Base-by-base conservation (phyloP, 495 filamentous ascomycete species). In the Platismatia glauca region DNA sequence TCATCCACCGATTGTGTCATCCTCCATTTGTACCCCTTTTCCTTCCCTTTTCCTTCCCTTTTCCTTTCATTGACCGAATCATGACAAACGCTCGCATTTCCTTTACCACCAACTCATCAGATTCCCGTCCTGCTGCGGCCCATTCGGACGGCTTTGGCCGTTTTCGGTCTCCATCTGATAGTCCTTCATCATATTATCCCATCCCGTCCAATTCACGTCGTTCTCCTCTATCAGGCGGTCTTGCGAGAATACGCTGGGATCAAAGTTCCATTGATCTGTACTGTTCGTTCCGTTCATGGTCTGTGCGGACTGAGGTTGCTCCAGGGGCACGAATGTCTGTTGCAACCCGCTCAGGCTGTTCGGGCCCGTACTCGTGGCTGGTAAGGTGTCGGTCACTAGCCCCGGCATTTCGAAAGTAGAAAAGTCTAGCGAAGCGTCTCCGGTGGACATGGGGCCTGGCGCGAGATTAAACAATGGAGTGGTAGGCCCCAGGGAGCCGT, bases 121-220 rank as follows among this genome's bases (percentile, higher is more conserved):
- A 7, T 53, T 62, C 22, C 58, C 62, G 9, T 63, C 66, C 59
- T 63, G 43, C 20, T 38, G 55, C 31, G 55, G 59, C 41, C 53
- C 53, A 37, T 38, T 43, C 44, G 38, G n/a, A 39, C 9, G 18
- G 24, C 58, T 34, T 57, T 53, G 55, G 20, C 64, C 64, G 34
- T 53, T 57, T 4, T 39, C 57, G 29, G 16, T 60, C 24, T 63
- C 64, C 39, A 65, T 61, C 29, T 63, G 65, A 61, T 64, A 67
- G 43, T 68, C 69, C 59, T 71, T 70, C 13, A 71, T 62, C 62
- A 71, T 66, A n/a, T 68, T 62, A 48, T 71, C 68, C 69, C 69
- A 71, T 22, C 66, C 66, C n/a, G 63, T 43, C 66, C 66, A 71
- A 53, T 63, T 70, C 48, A 71, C 50, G 7, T 58, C 53, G 11